Conservation (phyloP, 805 yeast species). For the Metschnikowia gruessii region DNA sequence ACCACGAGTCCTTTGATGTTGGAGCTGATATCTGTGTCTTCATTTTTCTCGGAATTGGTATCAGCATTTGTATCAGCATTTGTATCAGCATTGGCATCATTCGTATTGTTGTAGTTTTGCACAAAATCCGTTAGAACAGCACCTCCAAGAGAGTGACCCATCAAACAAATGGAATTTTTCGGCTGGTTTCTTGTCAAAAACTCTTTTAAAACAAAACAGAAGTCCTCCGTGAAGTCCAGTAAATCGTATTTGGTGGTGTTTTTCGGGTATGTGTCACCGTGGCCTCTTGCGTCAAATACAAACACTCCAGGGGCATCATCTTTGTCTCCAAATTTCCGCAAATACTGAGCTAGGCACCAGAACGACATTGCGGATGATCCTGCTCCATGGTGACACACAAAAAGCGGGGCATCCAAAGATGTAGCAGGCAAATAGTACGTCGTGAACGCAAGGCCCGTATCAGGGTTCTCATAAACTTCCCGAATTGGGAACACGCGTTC, state of each 20-base stretch:
- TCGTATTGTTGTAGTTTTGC: constrained; percentile 15
- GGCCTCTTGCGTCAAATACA: constrained; percentile 81
- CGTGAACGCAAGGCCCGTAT: constrained; percentile 24
- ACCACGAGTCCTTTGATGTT: constrained; percentile 65
- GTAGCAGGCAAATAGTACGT: constrained; percentile 58
- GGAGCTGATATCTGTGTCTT: constrained; percentile 6
- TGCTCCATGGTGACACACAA: constrained; percentile 90
- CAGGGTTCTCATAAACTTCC: constrained; percentile 20
- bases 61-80: too few relatives aligned
- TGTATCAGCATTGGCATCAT: too few relatives aligned
- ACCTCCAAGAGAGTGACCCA: constrained; percentile 96
- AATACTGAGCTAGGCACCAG: constrained; percentile 46
- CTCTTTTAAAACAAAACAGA: constrained; percentile 43
- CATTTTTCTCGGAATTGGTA: too few relatives aligned
- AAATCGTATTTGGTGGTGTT: constrained; percentile 37
- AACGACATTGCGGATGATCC: constrained; percentile 86
- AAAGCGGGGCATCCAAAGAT: constrained; percentile 46
- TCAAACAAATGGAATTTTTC: constrained; percentile 43
- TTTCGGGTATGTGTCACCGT: constrained; percentile 46
- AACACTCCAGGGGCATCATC: constrained; percentile 52
- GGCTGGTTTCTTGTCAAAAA: constrained; percentile 27
- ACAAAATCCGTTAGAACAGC: constrained; percentile 64
- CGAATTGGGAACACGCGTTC: constrained; percentile 17
- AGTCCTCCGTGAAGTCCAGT: constrained; percentile 56
- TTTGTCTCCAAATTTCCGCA: constrained; percentile 20